Conservation (phyloP, 352 stramenopile species). For the Elongisporangium anandrum region DNA sequence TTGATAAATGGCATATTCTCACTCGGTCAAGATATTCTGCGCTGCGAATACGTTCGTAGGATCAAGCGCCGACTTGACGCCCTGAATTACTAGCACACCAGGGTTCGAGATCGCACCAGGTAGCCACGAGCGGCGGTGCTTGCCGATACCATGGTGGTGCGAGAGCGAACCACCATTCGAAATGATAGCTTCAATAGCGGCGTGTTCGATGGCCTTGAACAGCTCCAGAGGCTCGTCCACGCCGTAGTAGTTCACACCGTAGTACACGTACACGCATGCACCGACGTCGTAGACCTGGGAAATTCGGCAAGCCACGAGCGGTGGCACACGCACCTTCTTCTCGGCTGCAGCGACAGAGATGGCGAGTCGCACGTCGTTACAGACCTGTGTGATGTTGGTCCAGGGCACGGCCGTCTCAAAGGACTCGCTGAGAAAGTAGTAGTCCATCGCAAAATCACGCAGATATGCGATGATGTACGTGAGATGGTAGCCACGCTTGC, state of each 20-base stretch:
- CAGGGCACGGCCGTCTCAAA: slow-evolving; percentile 88
- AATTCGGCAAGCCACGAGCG: slow-evolving; percentile 90
- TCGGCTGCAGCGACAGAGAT: slow-evolving; percentile 38
- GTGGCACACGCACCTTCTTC: slow-evolving; percentile 56
- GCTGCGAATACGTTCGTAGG: slow-evolving; percentile 90
- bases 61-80: slow-evolving; percentile 89
- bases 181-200: slow-evolving; percentile 84
- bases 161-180: slow-evolving; percentile 89
- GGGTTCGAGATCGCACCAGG: slow-evolving; percentile 73
- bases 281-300: slow-evolving; percentile 95
- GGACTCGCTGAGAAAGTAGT: slow-evolving; percentile 90
- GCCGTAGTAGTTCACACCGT: slow-evolving; percentile 91
- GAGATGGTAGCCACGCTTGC: slow-evolving; percentile 91
- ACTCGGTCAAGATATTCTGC: slow-evolving; percentile 59
- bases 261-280: slow-evolving; percentile 96
- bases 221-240: slow-evolving; percentile 74
- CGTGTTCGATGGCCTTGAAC: slow-evolving; percentile 78
- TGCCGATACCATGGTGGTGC: slow-evolving; percentile 95
- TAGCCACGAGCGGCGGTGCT: slow-evolving; percentile 88
- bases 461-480: slow-evolving; percentile 95
- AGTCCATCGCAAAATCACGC: slow-evolving; percentile 92
- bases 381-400: slow-evolving; percentile 56
- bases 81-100: slow-evolving; percentile 58
- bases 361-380: slow-evolving; percentile 44
- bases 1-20: too few relatives aligned